Conservation (phyloP, 345 rosid species). For the Lagerstroemia speciosa region DNA sequence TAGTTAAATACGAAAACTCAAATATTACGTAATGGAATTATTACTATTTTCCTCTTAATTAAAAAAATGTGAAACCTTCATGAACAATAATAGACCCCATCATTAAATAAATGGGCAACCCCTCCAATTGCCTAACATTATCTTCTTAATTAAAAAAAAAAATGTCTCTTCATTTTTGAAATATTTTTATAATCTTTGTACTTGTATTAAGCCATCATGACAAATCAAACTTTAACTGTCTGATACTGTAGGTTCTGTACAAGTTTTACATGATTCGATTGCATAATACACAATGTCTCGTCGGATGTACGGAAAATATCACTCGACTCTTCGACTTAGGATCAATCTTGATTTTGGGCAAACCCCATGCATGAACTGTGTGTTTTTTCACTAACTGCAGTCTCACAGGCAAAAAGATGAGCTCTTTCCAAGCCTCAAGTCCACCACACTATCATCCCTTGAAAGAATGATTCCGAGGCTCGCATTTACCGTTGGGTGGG, state of each 20-base stretch:
- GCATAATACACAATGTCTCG: neutral
- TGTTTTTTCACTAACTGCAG: conserved; percentile 22
- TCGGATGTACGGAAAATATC: neutral
- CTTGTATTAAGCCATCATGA: too few relatives aligned
- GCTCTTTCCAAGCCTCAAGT: conserved; percentile 39
- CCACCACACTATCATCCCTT: conserved; percentile 27
- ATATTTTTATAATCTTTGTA: too few relatives aligned
- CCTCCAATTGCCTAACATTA: conserved; percentile 1
- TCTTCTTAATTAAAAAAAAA: neutral
- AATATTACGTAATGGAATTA: too few relatives aligned
- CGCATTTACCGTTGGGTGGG: too few relatives aligned
- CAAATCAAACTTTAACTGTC: too few relatives aligned
- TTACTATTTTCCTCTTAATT: too few relatives aligned
- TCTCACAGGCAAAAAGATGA: conserved; percentile 6
- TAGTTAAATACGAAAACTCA: too few relatives aligned
- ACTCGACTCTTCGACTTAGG: neutral
- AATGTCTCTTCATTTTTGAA: neutral
- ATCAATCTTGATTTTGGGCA: neutral
- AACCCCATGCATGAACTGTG: conserved; percentile 13
- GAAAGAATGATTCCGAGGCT: neutral
- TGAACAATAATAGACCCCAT: conserved; percentile 34
- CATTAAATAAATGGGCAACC: conserved; percentile 10
- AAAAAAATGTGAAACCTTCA: conserved; percentile 1
- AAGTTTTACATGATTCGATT: neutral
- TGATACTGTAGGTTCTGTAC: neutral